Base-by-base conservation (phyloP, 106 monocot genomes). In the Vanilla planifolia region DNA sequence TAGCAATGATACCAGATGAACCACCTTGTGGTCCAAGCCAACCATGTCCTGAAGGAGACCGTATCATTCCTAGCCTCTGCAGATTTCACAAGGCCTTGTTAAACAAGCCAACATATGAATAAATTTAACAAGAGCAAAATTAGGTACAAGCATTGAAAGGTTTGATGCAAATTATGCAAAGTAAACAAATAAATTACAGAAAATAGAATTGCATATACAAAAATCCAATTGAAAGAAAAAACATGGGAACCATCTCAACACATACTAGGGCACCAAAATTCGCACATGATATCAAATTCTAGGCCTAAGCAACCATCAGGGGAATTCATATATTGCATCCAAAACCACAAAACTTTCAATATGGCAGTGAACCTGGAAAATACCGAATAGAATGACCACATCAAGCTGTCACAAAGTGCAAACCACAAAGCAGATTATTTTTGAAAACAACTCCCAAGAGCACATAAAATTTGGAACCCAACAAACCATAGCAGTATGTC, bases 11-110 rank as follows among this genome's bases (percentile, higher is more conserved):
- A 51, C 83, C 64, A 21, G 88, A 73, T 14, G 73, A 76, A 23
- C 76, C 71, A 47, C 88, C 82, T 50, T 79, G 82, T 28, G 86
- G 75, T 16, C 75, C 79, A 67, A 51, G 39, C 82, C 82, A 82
- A 47, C 86, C 71, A 80, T 71, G 77, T 4, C 51, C 60, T 4
- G 83, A 51, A 56, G 83, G 64, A 61, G 67, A 52, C 33, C 77
- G 76, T 21, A 78, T n/a, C 15, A 73, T 33, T 44, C 80, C 76
- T 33, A 81, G 65, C 44, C 74, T 86, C 85, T 86, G 85, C 58
- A 69, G 58, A 35, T 48, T 61, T 44, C 13, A 60, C 17, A 25
- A 60, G 10, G 20, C 8, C 10, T 16, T 33, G 47, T 40, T 33
- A 59, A 51, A 51, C 16, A 3, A 52, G 24, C 57, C 35, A 36